Evolutionary conservation across 2,329 filamentous ascomycete genomes (phyloP).

Genomic region (Exophiala spinifera): DNA sequence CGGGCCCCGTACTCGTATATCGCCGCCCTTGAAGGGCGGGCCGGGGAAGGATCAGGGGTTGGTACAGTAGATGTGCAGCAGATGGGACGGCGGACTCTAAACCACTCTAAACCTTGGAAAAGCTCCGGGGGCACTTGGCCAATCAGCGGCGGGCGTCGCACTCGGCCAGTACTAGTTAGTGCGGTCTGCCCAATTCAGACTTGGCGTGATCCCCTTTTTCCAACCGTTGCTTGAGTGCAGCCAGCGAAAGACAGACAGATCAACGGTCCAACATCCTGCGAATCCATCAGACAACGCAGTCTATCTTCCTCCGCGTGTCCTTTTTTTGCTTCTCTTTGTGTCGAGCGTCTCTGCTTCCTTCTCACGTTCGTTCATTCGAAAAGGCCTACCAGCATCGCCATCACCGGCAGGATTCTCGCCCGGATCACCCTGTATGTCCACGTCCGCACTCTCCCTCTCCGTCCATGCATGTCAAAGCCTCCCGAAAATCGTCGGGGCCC

Average conservation of each 20-base stretch:
- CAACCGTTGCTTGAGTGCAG: background rate
- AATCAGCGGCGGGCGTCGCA: too few species aligned
- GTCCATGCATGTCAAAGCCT: background rate
- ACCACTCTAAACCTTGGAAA: too few species aligned
- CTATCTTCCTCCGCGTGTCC: slow-evolving; percentile 13
- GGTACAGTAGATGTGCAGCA: background rate
- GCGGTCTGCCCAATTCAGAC: slow-evolving; percentile 3
- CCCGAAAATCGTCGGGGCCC: background rate
- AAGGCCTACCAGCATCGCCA: slow-evolving; percentile 1
- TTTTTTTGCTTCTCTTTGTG: slow-evolving; percentile 11
- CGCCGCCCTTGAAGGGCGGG: too few species aligned
- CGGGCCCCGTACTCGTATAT: too few species aligned
- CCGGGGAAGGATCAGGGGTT: slow-evolving; percentile 22
- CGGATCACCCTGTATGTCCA: background rate
- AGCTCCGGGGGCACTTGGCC: too few species aligned
- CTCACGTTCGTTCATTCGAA: slow-evolving; percentile 23
- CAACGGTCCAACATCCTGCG: background rate
- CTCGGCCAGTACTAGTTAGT: background rate
- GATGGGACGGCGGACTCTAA: background rate
- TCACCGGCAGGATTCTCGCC: background rate
- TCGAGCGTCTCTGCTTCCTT: slow-evolving; percentile 18
- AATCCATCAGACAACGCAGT: slow-evolving; percentile 1
- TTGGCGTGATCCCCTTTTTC: slow-evolving; percentile 23
- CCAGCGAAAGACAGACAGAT: background rate
- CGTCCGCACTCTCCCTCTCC: background rate